Evolutionary conservation across 1,284 basidiomycete genomes (phyloP).

Genomic region (Taiwanofungus camphoratus): DNA sequence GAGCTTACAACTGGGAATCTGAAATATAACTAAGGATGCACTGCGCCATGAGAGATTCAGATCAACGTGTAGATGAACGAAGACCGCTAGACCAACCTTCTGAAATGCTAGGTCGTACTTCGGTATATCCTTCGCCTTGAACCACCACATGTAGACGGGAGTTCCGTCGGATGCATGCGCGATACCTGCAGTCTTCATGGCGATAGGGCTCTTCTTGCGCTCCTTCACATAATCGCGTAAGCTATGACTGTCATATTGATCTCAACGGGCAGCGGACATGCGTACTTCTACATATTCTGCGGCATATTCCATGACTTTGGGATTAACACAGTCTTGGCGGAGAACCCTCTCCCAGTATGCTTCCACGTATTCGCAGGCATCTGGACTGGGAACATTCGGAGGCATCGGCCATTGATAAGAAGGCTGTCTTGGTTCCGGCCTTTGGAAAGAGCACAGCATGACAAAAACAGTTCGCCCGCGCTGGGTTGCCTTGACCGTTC

Average conservation of each 20-base stretch:
- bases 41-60: constrained; percentile 31
- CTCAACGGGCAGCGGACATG: background rate
- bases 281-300: constrained; percentile 15
- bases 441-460: constrained; percentile 82
- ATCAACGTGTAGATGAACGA: background rate
- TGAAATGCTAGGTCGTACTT: constrained; percentile 70
- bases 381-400: constrained; percentile 45
- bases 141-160: constrained; percentile 70
- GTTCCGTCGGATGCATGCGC: constrained; percentile 38
- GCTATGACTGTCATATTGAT: background rate
- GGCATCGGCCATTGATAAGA: constrained; percentile 63
- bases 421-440: constrained; percentile 73
- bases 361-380: constrained; percentile 55
- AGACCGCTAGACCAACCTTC: constrained; percentile 49
- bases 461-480: constrained; percentile 75
- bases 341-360: constrained; percentile 31
- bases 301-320: constrained; percentile 17
- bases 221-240: constrained; percentile 45
- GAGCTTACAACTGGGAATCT: constrained; percentile 71
- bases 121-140: constrained; percentile 65
- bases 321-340: constrained; percentile 12
- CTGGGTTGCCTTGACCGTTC: constrained; percentile 73
- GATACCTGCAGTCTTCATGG: constrained; percentile 46
- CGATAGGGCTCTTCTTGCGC: constrained; percentile 63
- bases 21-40: constrained; percentile 86